Evolutionary conservation across 1,284 basidiomycete genomes (phyloP).

Genomic region (Bjerkandera adusta): DNA sequence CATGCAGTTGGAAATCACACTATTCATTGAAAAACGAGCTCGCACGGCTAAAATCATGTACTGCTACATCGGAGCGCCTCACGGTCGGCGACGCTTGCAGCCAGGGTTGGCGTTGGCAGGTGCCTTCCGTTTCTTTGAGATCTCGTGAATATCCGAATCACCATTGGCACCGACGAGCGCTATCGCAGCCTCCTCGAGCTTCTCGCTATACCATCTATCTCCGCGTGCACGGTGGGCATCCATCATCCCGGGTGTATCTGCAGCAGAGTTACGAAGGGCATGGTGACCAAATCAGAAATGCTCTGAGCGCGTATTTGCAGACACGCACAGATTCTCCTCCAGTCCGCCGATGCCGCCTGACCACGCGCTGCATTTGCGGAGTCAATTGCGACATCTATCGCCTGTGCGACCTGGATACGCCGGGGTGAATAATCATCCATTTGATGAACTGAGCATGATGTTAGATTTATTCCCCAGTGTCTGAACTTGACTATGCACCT

Average conservation of each 20-base stretch:
- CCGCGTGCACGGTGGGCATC: not conserved
- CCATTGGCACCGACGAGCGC: not conserved
- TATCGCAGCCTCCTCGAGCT: not conserved
- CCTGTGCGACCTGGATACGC: not conserved
- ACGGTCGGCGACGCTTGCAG: no score
- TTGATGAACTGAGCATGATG: not conserved
- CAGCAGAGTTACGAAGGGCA: no score
- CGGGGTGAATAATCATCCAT: not conserved
- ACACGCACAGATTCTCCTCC: not conserved
- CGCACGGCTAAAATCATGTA: no score
- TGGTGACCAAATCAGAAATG: no score
- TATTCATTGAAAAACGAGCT: no score
- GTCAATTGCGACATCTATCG: not conserved
- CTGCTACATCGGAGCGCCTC: no score
- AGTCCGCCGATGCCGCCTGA: not conserved
- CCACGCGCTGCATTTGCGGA: not conserved
- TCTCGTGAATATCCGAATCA: not conserved
- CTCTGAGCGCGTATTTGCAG: not conserved
- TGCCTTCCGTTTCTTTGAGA: no score
- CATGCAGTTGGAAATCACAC: no score
- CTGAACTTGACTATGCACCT: not conserved
- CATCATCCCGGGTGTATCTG: not conserved
- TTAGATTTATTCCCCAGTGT: not conserved
- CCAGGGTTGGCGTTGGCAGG: no score
- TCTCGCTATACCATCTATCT: not conserved